Evolutionary conservation across 345 rosid genomes (phyloP), one percentile per base, ranked within the genome.

Genomic region (Capsella bursapastoris): DNA sequence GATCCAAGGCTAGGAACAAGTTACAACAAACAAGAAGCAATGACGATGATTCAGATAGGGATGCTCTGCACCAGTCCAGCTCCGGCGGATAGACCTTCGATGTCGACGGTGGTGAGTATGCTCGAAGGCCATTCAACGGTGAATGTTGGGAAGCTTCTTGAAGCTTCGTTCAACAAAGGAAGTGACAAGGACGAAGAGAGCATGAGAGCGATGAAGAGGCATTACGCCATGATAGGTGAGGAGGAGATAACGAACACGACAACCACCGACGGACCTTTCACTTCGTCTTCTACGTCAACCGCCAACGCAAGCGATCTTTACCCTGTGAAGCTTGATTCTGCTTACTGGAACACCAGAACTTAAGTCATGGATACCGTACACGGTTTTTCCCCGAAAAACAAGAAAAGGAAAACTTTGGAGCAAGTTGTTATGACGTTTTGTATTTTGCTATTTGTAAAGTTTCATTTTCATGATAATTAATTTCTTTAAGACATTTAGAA

Each of bases 61-160:
- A 75, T 87, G 1, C 58, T 79, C 9, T 84, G 92, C 65, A 66
- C 89, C 4, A 74, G 80, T 80, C 76, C 7, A 18, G 73, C 73
- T 67, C 75, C 86, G 0, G 25, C 77, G 1, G 71, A 57, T 7
- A 81, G 92, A 68, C 92, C 92, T 9, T 13, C 85, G 0, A 84
- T 87, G 88, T 83, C 92, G 27, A 69, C 83, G 14, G 89, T 87
- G 2, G 87, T 87, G 38, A 84, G 86, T 71, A 83, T 84, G 81
- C 86, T 86, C 4, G 88, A 87, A 84, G 89, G 88, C 18, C 75
- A 57, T 34, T 51, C 79, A 0, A 51, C 52, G 22, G 75, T 83
- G 58, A 35, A 61, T 34, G 85, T 78, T 59, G 77, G 52, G 70
- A 53, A 78, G 22, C 70, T 78, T 60, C 59, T 78, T 5, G 48